Percentiles rank a stretch among this genome's conserved stretches.
These are phyloP conservation scores for Apiospora malaysiana DNA, from an alignment of 2,329 filamentous ascomycete genomes.

Conservation along the genomic window DNA sequence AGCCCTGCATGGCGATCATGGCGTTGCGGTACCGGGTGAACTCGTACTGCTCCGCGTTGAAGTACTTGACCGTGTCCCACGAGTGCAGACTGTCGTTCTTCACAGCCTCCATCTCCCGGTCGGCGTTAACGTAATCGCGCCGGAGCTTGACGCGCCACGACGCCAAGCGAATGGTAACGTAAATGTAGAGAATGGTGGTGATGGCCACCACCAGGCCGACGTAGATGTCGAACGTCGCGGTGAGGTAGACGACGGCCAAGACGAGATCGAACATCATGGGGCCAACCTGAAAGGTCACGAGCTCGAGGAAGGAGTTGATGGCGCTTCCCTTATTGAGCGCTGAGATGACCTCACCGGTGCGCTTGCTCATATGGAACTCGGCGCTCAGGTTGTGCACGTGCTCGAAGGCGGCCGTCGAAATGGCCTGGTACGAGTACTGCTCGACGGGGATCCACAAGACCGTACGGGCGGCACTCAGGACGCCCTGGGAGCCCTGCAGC, in stretches of 20 bases:
- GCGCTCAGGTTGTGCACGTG: constrained; percentile 53
- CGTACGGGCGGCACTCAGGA: constrained; percentile 47
- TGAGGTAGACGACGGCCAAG: constrained; percentile 54
- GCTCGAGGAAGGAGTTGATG: constrained; percentile 56
- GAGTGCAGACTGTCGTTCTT: constrained; percentile 21
- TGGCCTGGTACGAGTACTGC: constrained; percentile 48
- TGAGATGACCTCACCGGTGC: constrained; percentile 57
- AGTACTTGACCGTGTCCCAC: constrained; percentile 22
- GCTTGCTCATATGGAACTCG: constrained; percentile 58
- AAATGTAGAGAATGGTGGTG: constrained; percentile 57
- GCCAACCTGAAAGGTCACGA: constrained; percentile 54
- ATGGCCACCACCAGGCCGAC: constrained; percentile 55
- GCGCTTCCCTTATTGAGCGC: constrained; percentile 54
- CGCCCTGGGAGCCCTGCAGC: constrained; percentile 53
- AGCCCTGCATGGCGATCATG: constrained; percentile 46
- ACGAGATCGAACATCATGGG: constrained; percentile 57
- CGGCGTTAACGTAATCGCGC: constrained; percentile 20
- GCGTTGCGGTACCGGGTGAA: constrained; percentile 13
- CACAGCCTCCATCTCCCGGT: constrained; percentile 21
- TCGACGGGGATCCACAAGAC: constrained; percentile 56
- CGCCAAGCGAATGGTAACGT: constrained; percentile 42
- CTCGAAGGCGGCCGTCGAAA: constrained; percentile 53
- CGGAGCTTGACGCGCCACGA: constrained; percentile 20
- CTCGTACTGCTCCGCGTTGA: constrained; percentile 21
- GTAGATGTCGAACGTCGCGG: constrained; percentile 52